Conservation (phyloP, 192 early-diverging fungal species). For the Lobosporangium transversale region DNA sequence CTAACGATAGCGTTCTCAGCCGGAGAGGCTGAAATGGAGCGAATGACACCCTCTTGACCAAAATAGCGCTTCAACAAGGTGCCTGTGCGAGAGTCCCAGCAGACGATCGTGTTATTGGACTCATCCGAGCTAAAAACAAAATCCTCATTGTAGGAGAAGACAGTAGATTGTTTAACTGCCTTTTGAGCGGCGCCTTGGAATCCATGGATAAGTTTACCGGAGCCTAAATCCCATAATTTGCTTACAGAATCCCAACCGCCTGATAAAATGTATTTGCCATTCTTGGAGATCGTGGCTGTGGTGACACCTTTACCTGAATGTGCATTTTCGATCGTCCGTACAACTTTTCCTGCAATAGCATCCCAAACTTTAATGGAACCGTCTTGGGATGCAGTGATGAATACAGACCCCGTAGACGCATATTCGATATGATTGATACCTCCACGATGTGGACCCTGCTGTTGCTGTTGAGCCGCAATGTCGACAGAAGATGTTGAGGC, state of each 20-base stretch:
- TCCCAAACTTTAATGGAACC: conserved; percentile 92
- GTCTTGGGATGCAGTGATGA: conserved; percentile 84
- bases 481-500: conserved; percentile 6
- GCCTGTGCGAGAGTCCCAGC: conserved; percentile 80
- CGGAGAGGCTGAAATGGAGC: conserved; percentile 70
- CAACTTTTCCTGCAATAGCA: conserved; percentile 76
- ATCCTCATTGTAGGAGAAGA: conserved; percentile 76
- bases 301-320: conserved; percentile 82
- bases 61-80: conserved; percentile 59
- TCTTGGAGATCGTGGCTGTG: conserved; percentile 78
- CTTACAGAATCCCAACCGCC: conserved; percentile 80
- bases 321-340: conserved; percentile 78
- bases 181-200: conserved; percentile 76
- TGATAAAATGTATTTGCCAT: conserved; percentile 78
- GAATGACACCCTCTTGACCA: conserved; percentile 65
- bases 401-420: conserved; percentile 71
- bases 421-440: conserved; percentile 75
- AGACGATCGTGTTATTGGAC: conserved; percentile 64
- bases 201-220: conserved; percentile 73
- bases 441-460: conserved; percentile 36
- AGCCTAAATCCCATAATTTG: conserved; percentile 86
- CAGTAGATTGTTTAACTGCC: conserved; percentile 48
- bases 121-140: conserved; percentile 79
- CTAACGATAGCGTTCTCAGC: conserved; percentile 67
- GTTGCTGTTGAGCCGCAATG: conserved; percentile 31